These are phyloP conservation scores for Backusella luteola DNA, from an alignment of 192 early-diverging fungal species.

Conservation along the genomic window DNA sequence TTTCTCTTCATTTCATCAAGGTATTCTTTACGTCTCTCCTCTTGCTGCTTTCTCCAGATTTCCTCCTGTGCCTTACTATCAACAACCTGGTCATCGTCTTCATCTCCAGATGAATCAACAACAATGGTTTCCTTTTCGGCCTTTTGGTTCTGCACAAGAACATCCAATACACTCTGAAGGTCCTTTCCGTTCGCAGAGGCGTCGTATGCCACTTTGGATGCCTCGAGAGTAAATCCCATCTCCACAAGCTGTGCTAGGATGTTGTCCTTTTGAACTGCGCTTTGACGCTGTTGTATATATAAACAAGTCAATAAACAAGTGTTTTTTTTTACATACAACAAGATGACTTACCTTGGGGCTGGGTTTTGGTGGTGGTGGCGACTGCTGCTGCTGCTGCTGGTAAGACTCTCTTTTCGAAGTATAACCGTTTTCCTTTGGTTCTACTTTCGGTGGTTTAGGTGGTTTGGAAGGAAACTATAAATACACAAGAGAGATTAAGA, in stretches of 20 bases:
- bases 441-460: neutral
- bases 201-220: conserved; percentile 6
- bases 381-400: no score
- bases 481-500: neutral
- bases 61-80: neutral
- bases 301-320: neutral
- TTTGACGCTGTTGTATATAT: no score
- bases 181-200: neutral
- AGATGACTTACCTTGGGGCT: neutral
- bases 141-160: conserved; percentile 9
- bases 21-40: neutral
- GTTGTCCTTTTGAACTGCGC: neutral
- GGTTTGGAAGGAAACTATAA: neutral
- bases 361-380: neutral
- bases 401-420: neutral
- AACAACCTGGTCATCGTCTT: neutral
- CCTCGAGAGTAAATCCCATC: conserved; percentile 9
- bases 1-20: conserved; percentile 6
- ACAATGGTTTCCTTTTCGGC: neutral
- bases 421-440: neutral
- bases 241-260: neutral
- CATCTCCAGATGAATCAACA: neutral
- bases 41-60: neutral
- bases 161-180: conserved; percentile 5
- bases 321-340: neutral